Evolutionary conservation across 805 yeast genomes (phyloP).

Genomic region (Phaffomyces opuntiae): DNA sequence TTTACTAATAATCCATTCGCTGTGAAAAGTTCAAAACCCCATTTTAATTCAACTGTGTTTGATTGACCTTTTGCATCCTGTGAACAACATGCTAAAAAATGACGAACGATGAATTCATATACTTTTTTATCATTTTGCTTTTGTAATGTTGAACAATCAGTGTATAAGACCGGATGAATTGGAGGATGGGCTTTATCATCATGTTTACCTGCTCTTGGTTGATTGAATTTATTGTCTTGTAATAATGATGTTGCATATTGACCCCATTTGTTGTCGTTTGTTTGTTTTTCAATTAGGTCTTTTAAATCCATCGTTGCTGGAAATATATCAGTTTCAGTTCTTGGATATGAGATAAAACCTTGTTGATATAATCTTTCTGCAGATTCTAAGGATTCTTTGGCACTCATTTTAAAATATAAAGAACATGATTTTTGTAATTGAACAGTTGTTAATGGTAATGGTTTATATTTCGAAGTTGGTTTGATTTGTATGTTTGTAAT

Average conservation of each 20-base stretch:
- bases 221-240: slow-evolving; percentile 36
- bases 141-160: slow-evolving; percentile 21
- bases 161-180: slow-evolving; percentile 74
- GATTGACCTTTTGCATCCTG: slow-evolving; percentile 78
- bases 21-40: slow-evolving; percentile 73
- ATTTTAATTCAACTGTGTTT: slow-evolving; percentile 54
- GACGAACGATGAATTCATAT: slow-evolving; percentile 78
- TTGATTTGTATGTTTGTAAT: slow-evolving; percentile 45
- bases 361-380: slow-evolving; percentile 84
- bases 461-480: slow-evolving; percentile 73
- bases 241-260: slow-evolving; percentile 46
- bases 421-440: slow-evolving; percentile 87
- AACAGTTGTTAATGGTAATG: slow-evolving; percentile 90
- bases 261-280: slow-evolving; percentile 59
- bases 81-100: slow-evolving; percentile 89
- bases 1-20: slow-evolving; percentile 70
- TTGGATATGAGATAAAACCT: slow-evolving; percentile 90
- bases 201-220: slow-evolving; percentile 74
- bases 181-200: slow-evolving; percentile 99
- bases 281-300: slow-evolving; percentile 55
- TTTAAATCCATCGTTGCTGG: slow-evolving; percentile 71
- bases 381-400: slow-evolving; percentile 64
- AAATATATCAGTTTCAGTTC: slow-evolving; percentile 92
- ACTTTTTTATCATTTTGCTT: slow-evolving; percentile 53
- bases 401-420: slow-evolving; percentile 61